Base-by-base conservation (phyloP, 768 basidiomycete genomes). In the Boletus eberwhitei region DNA sequence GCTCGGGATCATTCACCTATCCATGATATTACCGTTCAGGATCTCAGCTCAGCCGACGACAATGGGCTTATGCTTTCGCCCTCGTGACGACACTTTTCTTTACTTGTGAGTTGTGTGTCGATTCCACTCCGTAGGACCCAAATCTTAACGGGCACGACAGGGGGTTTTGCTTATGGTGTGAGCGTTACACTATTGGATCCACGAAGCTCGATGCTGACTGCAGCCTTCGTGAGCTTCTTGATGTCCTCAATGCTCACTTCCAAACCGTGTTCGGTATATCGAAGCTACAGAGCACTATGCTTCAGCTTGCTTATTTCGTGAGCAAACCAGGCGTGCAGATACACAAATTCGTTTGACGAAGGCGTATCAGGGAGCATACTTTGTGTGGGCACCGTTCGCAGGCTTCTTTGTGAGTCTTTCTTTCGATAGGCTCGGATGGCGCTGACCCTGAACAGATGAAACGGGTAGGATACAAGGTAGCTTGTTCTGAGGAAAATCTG, bases 1-100 rank as follows among this genome's bases (percentile, higher is more conserved):
- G 40, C 22, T 31, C n/a, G 1, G 38, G 31, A 5, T 22, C 19
- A 4, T 36, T 37, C 36, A 49, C 32, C 45, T 21, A 46, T 12
- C 8, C 17, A 38, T 48, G 14, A 19, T 31, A 41, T 36, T 37
- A 6, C 14, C 14, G 21, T 48, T 24, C 31, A 69, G 70, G 68
- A 44, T 65, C 77, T 48, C 74, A 81, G 57, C 69, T 82, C 54
- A 69, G 68, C n/a, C 71, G 68, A 57, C 72, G 65, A 43, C 72
- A 74, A 61, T 84, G 78, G 79, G 71, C 70, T 26, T 84, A 78
- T 64, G 77, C 87, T 8, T 90, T 87, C 66, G 74, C 75, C 37
- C 79, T 89, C 51, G 84, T 90, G 55, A 89, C 87, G 19, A 81
- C 86, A 12, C 74, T 89, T 32, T 89, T 89, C 77, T 88, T 89